Conservation (phyloP, 768 basidiomycete genomes). For the Lanmaoa pseudosensibilis region DNA sequence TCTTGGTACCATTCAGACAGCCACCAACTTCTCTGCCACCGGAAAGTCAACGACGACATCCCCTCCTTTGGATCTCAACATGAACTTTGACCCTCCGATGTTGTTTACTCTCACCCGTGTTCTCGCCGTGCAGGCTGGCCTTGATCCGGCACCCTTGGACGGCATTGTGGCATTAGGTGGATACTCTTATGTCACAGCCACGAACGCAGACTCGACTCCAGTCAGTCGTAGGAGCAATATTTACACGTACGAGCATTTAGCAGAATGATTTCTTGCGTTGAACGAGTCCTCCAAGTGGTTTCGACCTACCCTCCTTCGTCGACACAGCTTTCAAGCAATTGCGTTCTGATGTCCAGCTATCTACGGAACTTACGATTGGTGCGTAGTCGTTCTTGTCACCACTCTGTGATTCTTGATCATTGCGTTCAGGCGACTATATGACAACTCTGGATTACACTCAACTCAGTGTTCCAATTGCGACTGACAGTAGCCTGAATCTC, state of each 20-base stretch:
- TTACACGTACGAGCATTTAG: conserved; percentile 45
- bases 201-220: conserved; percentile 34
- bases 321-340: conserved; percentile 66
- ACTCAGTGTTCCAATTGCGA: conserved; percentile 50
- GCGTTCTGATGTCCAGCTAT: conserved; percentile 57
- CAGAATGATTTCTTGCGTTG: background rate
- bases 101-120: conserved; percentile 71
- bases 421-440: conserved; percentile 54
- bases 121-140: conserved; percentile 62
- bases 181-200: conserved; percentile 50
- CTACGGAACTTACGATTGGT: conserved; percentile 60
- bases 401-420: conserved; percentile 2
- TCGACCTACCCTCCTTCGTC: conserved; percentile 61
- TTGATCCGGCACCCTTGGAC: conserved; percentile 61
- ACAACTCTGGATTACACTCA: conserved; percentile 67
- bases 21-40: conserved; percentile 48
- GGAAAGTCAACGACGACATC: conserved; percentile 58
- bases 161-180: conserved; percentile 66
- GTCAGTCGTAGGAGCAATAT: conserved; percentile 44
- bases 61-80: conserved; percentile 55
- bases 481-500: conserved; percentile 60
- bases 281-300: conserved; percentile 42
- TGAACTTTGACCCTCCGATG: conserved; percentile 68
- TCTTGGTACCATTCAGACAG: conserved; percentile 59
- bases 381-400: background rate